Base-by-base conservation (phyloP, 2,329 filamentous ascomycete species). In the Penicillium sclerotiorum region DNA sequence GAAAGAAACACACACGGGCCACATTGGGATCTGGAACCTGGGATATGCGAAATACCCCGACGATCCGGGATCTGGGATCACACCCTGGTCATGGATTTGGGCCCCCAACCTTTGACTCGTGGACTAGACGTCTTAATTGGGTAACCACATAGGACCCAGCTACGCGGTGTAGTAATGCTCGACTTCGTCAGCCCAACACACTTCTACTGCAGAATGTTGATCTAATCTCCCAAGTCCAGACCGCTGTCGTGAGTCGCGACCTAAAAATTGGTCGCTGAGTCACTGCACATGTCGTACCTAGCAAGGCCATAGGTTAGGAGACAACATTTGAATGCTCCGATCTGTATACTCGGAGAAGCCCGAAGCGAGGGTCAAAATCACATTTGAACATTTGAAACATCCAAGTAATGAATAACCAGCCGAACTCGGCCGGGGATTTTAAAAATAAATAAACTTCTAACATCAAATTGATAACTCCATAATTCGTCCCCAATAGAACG, bases 341-440 rank as follows among this genome's bases (percentile, higher is more conserved):
- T n/a, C n/a, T n/a, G n/a, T n/a, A 49, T 48, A 44, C 37, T 52
- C 52, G 49, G 53, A 33, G 45, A 54, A 51, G 52, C 9, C 50
- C 50, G 54, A 59, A 22, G 22, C n/a, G 15, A 47, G 32, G 43
- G 35, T 13, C 17, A 47, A 37, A 41, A 5, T n/a, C 9, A 15
- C 12, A 30, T 32, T 36, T 7, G 15, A 3, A 33, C 41, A 45
- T 36, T 21, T 32, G n/a, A 22, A 36, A 18, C 27, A 40, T 35
- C 25, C 7, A 23, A 25, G 25, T 11, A 17, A 36, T 4, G 4
- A 45, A 21, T 21, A 21, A 41, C 32, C 6, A 13, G 25, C 38
- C 22, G 36, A 30, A 37, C n/a, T n/a, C n/a, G n/a, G n/a, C n/a
- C n/a, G n/a, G n/a, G n/a, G n/a, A n/a, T n/a, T n/a, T n/a, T n/a